Evolutionary conservation across 495 filamentous ascomycete species (phyloP).

Genomic region (Eremomyces bilateralis): DNA sequence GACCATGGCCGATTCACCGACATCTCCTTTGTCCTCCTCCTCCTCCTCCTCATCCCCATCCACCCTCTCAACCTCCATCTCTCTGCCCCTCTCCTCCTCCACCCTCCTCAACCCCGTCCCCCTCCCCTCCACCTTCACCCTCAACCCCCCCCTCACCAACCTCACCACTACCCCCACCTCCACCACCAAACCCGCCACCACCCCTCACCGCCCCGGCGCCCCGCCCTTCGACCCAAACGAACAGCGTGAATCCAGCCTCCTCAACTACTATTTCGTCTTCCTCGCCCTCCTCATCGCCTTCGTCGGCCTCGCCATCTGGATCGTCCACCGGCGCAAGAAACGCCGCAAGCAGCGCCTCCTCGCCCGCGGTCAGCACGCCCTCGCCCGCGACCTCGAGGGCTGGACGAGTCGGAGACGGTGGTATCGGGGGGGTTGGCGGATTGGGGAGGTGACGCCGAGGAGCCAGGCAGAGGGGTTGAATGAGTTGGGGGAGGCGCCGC

Average conservation of each 20-base stretch:
- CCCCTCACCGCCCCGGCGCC: not conserved
- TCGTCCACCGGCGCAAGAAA: slow-evolving; percentile 13
- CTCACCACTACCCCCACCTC: not conserved
- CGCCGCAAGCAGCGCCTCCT: slow-evolving; percentile 9
- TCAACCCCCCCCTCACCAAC: slow-evolving; percentile 3
- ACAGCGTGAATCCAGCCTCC: slow-evolving; percentile 5
- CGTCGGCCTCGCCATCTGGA: slow-evolving; percentile 10
- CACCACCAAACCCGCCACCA: slow-evolving; percentile 1
- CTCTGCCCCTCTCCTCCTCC: not conserved
- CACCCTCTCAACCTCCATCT: slow-evolving; percentile 4
- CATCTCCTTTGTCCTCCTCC: slow-evolving; percentile 1
- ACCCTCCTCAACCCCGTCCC: not conserved
- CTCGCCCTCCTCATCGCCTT: slow-evolving; percentile 15
- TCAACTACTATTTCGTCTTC: slow-evolving; percentile 24
- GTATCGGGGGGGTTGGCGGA: slow-evolving; percentile 14
- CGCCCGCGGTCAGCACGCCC: slow-evolving; percentile 13
- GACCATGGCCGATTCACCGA: not conserved
- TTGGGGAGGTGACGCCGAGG: slow-evolving; percentile 1
- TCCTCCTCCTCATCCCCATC: not conserved
- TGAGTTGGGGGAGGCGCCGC: slow-evolving; percentile 22
- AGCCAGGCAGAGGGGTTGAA: slow-evolving; percentile 19
- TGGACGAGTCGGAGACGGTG: slow-evolving; percentile 15
- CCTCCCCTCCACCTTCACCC: not conserved
- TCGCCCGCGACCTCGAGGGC: slow-evolving; percentile 17
- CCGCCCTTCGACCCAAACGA: not conserved